Conservation (phyloP, 805 yeast genomes). For the Metschnikowia vanudenii region DNA sequence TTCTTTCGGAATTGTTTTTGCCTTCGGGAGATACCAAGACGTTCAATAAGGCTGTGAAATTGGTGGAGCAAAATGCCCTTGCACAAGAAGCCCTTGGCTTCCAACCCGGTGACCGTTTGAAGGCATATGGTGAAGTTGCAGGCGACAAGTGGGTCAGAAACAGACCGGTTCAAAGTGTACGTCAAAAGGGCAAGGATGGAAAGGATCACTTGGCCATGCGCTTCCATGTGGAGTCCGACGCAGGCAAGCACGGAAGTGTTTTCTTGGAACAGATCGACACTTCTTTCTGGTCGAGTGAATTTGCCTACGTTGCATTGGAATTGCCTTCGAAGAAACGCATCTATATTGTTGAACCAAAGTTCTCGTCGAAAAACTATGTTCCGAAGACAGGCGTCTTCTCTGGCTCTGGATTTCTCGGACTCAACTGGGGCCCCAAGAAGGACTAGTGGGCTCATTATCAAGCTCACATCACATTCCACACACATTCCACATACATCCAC, state of each 20-base stretch:
- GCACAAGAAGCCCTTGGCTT: slow-evolving; percentile 60
- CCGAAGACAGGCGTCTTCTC: slow-evolving; percentile 32
- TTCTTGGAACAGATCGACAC: slow-evolving; percentile 78
- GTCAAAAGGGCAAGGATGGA: slow-evolving; percentile 70
- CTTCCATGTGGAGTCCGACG: slow-evolving; percentile 77
- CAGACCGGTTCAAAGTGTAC: slow-evolving; percentile 73
- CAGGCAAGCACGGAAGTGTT: slow-evolving; percentile 62
- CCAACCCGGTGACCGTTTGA: slow-evolving; percentile 56
- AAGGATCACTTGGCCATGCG: slow-evolving; percentile 80
- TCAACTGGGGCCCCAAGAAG: slow-evolving; percentile 82
- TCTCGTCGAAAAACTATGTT: slow-evolving; percentile 42
- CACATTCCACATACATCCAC: neutral
- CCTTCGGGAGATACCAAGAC: slow-evolving; percentile 92
- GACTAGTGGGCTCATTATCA: slow-evolving; percentile 28
- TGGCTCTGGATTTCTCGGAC: slow-evolving; percentile 67
- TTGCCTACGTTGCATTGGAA: slow-evolving; percentile 71
- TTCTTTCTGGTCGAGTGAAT: slow-evolving; percentile 63
- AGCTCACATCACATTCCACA: too few relatives aligned
- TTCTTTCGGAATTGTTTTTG: slow-evolving; percentile 74
- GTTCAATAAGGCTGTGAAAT: slow-evolving; percentile 79
- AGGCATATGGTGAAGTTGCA: slow-evolving; percentile 77
- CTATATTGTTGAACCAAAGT: slow-evolving; percentile 64
- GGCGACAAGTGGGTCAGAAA: slow-evolving; percentile 83
- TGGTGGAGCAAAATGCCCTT: slow-evolving; percentile 65
- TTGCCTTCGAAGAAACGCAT: slow-evolving; percentile 67